These are phyloP conservation scores for Cutaneotrichosporon arboriforme DNA, from an alignment of 1,284 basidiomycete genomes.

Conservation along the genomic window DNA sequence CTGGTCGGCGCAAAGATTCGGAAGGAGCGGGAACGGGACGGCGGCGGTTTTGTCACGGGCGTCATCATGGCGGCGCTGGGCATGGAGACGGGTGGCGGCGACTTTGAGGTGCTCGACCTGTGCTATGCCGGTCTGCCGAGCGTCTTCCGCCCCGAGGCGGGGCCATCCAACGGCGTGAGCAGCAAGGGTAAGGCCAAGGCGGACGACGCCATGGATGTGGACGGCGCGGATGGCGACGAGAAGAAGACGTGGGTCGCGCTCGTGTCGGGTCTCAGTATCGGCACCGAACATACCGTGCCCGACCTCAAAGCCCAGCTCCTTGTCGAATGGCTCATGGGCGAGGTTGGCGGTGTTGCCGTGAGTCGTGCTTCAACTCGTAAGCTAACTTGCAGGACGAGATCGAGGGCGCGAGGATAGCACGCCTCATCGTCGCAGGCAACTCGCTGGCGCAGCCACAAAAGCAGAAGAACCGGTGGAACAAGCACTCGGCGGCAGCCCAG, in stretches of 20 bases:
- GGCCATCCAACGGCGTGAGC: constrained; percentile 16
- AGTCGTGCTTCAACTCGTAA: constrained; percentile 8
- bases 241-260: constrained; percentile 68
- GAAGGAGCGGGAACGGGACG: constrained; percentile 48
- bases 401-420: constrained; percentile 65
- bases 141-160: constrained; percentile 45
- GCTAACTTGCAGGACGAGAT: constrained; percentile 53
- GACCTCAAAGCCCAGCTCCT: constrained; percentile 75
- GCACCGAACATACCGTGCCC: constrained; percentile 52
- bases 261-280: constrained; percentile 74
- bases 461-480: constrained; percentile 49
- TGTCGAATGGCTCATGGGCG: constrained; percentile 80
- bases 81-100: constrained; percentile 78
- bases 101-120: constrained; percentile 90
- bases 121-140: constrained; percentile 78
- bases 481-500: background rate
- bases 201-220: constrained; percentile 24
- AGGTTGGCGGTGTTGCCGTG: constrained; percentile 63
- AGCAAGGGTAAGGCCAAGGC: constrained; percentile 45
- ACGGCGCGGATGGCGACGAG: constrained; percentile 13
- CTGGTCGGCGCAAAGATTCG: constrained; percentile 66
- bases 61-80: constrained; percentile 86
- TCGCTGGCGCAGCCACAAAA: constrained; percentile 59
- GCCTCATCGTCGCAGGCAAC: constrained; percentile 81
- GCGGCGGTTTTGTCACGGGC: constrained; percentile 68